Evolutionary conservation across 805 yeast species (phyloP).

Genomic region (Saccharomyces jurei): DNA sequence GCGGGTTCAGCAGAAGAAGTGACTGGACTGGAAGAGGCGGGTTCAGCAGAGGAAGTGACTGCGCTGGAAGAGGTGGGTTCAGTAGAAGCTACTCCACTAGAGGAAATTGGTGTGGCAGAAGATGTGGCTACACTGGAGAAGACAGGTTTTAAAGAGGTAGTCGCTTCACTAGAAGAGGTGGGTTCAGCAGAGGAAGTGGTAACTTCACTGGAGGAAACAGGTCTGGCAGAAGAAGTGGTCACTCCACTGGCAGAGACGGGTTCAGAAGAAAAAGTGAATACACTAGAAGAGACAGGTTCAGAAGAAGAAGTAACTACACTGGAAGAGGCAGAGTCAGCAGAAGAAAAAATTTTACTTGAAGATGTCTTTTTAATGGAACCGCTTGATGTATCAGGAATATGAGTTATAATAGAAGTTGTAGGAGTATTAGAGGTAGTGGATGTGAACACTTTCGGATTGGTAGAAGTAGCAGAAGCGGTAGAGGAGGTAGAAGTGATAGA

Average conservation of each 20-base stretch:
- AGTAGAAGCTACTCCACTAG: not conserved
- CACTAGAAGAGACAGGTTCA: not conserved
- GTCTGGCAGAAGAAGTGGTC: not conserved
- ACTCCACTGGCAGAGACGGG: too few species aligned
- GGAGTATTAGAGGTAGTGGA: slow-evolving; percentile 1
- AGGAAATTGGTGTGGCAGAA: not conserved
- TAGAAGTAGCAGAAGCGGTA: not conserved
- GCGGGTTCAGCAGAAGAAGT: not conserved
- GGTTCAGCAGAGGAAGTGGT: not conserved
- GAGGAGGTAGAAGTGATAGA: slow-evolving; percentile 1
- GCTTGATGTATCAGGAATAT: too few species aligned
- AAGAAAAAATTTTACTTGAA: not conserved
- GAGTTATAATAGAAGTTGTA: not conserved
- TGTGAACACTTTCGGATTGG: too few species aligned
- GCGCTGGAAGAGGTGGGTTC: not conserved
- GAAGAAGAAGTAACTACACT: too few species aligned
- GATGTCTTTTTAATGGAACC: not conserved
- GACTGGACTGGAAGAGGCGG: not conserved
- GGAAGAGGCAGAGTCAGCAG: not conserved
- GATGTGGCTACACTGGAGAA: too few species aligned
- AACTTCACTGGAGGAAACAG: not conserved
- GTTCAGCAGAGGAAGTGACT: not conserved
- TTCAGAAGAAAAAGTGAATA: not conserved
- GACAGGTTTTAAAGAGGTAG: not conserved
- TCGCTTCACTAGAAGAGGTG: not conserved